Base-by-base conservation (phyloP, 2,329 filamentous ascomycete species). In the Teratosphaeria zuluensis region DNA sequence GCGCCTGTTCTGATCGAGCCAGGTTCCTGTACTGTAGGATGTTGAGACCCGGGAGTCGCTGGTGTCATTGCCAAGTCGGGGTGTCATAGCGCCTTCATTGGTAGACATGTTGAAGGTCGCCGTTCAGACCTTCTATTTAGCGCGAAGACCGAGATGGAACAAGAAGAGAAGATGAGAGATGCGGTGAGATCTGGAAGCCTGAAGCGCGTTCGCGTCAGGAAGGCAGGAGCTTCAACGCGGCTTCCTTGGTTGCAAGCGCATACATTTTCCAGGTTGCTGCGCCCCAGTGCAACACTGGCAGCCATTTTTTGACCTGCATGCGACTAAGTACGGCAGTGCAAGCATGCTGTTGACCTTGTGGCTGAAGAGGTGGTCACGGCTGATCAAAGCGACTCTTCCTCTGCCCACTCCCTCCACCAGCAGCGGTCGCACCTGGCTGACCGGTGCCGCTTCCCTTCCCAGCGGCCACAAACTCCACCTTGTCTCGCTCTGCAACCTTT, bases 381-480 rank as follows among this genome's bases (percentile, higher is more conserved):
- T 48, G 42, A 11, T 48, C 19, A 12, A 48, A 48, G 8, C 42
- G 42, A 48, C 42, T 48, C 16, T 48, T 48, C 42, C 42, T 48
- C 42, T 48, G 42, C 16, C 42, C 42, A 19, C 16, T 19, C 5
- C 16, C 42, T 48, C 42, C 42, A 48, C 42, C 42, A 21, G 8
- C 16, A 48, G 42, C 16, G 16, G 3, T 19, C 8, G 16, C 9
- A 21, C 42, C 42, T 6, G 42, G 5, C 0, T n/a, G 8, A 21
- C 42, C 3, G n/a, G 16, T 21, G 21, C 42, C 19, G 42, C 19
- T 8, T 21, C 42, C 42, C 11, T 48, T 48, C n/a, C 42, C 30
- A 55, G 65, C 65, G 24, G 66, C 55, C 38, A 71, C 70, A 60
- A 72, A 72, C 12, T 71, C 66, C 33, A 70, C 55, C 62, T 63